phyloP scores from a whole-genome alignment of 176 grass and related monocot genomes.

The Rhynchospora tenuis region DNA sequence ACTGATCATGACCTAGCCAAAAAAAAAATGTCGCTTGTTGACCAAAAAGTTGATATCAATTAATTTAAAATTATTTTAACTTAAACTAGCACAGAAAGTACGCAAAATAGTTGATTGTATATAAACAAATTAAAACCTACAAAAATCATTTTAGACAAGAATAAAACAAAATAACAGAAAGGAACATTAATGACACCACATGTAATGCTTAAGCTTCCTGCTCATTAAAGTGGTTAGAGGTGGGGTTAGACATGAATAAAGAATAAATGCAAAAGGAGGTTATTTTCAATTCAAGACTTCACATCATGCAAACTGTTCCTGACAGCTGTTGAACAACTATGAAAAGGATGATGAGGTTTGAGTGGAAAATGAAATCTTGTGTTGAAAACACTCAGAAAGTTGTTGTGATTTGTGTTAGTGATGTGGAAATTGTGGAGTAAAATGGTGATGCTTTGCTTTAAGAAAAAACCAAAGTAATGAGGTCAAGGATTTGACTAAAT shows the following conservation, averaged over 20 bases:
- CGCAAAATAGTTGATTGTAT: neutral
- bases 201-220: conserved; percentile 10
- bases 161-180: conserved; percentile 10
- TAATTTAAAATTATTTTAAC: neutral
- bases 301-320: neutral
- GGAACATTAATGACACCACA: neutral
- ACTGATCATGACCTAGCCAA: neutral
- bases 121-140: neutral
- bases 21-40: neutral
- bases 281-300: neutral
- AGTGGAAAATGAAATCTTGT: neutral
- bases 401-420: neutral
- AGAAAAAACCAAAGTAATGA: neutral
- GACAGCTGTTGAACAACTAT: conserved; percentile 38
- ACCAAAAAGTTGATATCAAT: neutral
- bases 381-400: too few species aligned
- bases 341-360: neutral
- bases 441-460: conserved; percentile 13
- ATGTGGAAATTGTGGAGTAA: neutral
- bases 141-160: neutral
- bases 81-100: neutral
- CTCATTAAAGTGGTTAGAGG: neutral
- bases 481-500: neutral
- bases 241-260: neutral
- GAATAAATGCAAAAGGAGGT: neutral